phyloP scores from a whole-genome alignment of 2,329 filamentous ascomycete genomes.

The Cryphonectria parasitica region DNA sequence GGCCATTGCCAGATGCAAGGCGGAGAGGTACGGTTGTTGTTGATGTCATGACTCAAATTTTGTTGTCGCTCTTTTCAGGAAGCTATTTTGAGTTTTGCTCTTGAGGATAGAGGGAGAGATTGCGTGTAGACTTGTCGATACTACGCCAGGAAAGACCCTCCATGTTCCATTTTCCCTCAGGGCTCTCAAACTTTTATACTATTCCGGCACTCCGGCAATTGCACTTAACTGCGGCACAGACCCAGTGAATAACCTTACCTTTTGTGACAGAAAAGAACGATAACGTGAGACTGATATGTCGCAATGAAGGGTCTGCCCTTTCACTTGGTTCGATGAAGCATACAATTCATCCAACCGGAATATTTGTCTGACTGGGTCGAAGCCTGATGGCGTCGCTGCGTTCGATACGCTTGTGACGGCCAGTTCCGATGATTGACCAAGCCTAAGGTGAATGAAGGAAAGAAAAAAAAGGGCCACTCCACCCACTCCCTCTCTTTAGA shows the following conservation, averaged over 20 bases:
- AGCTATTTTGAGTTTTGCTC: not conserved
- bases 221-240: not conserved
- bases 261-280: not conserved
- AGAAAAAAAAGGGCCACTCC: not conserved
- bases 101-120: not conserved
- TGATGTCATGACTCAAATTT: conserved; percentile 1
- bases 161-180: not conserved
- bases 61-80: not conserved
- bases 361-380: not conserved
- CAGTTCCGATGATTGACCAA: not conserved
- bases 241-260: not conserved
- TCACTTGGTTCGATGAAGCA: not conserved
- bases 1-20: conserved; percentile 43
- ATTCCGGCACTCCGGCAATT: conserved; percentile 4
- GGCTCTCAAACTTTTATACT: not conserved
- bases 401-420: not conserved
- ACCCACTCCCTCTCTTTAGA: not conserved
- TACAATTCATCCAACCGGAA: not conserved
- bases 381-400: not conserved
- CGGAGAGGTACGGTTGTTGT: conserved; percentile 36
- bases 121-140: not conserved
- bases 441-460: not conserved
- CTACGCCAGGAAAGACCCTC: not conserved
- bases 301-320: not conserved
- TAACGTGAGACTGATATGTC: not conserved